Base-by-base conservation (phyloP, 2,329 filamentous ascomycete species). In the Rugonectria rugulosa region DNA sequence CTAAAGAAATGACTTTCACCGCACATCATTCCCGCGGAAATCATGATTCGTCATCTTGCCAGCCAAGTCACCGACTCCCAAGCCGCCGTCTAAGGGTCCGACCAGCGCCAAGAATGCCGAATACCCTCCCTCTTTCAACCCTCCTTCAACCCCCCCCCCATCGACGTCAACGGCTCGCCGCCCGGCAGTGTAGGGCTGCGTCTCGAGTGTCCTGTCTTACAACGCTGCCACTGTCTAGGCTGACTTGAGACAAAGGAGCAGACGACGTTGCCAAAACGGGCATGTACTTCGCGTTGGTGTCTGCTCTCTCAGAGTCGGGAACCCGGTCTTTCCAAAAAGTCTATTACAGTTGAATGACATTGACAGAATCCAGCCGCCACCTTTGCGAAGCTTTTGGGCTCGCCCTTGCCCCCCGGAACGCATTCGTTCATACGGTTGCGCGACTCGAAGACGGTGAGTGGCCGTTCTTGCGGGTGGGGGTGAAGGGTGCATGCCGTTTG, bases 341-440 rank as follows among this genome's bases (percentile, higher is more conserved):
- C 48, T n/a, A n/a, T n/a, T n/a, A n/a, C n/a, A n/a, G n/a, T n/a
- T n/a, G n/a, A n/a, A n/a, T n/a, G n/a, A n/a, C n/a, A n/a, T n/a
- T n/a, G n/a, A n/a, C n/a, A n/a, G n/a, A n/a, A n/a, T n/a, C n/a
- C n/a, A n/a, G n/a, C n/a, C n/a, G n/a, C n/a, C n/a, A n/a, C n/a
- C n/a, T n/a, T n/a, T n/a, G 6, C 34, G 12, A 26, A 49, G 38
- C 31, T 19, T 45, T 27, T 19, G 17, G 45, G 4, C 15, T 31
- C 26, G 20, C 26, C 31, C 32, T 43, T 31, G 10, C 20, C 19
- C 15, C 20, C 19, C 15, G 38, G 27, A 5, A 14, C 26, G 24
- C 38, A 40, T 51, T n/a, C 34, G 58, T 45, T 44, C 46, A 46
- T n/a, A 57, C 47, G 37, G 55, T 60, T 60, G 55, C 50, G 57